A percentile compares a stretch with the other conserved stretches of the same genome.
These are phyloP conservation scores for Puccinia novopanici DNA, from an alignment of 1,284 basidiomycete species.

Conservation along the genomic window DNA sequence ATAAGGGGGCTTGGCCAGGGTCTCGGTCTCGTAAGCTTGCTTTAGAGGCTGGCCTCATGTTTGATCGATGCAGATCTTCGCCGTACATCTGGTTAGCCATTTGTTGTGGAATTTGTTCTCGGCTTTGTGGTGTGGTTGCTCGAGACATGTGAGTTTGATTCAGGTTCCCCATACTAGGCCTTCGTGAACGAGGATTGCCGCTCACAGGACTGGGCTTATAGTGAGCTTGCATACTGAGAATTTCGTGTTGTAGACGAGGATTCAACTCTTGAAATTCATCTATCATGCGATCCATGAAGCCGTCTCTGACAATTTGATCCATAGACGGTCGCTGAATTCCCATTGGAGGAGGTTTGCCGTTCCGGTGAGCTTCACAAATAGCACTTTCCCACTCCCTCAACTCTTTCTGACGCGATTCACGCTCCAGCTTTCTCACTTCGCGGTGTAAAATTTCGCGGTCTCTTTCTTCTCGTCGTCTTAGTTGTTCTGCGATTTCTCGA, in stretches of 20 bases:
- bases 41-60: conserved; percentile 13
- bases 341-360: conserved; percentile 41
- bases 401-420: conserved; percentile 28
- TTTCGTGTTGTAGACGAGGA: conserved; percentile 44
- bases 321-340: conserved; percentile 36
- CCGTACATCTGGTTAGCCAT: neutral
- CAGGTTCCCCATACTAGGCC: conserved; percentile 2
- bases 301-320: conserved; percentile 30
- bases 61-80: neutral
- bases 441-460: conserved; percentile 32
- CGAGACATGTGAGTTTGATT: conserved; percentile 7
- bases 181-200: neutral
- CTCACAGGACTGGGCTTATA: conserved; percentile 14
- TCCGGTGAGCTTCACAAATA: conserved; percentile 21
- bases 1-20: conserved; percentile 8
- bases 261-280: conserved; percentile 31
- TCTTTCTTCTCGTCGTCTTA: conserved; percentile 35
- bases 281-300: conserved; percentile 28
- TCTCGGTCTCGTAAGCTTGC: conserved; percentile 21
- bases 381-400: conserved; percentile 17
- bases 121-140: neutral
- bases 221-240: conserved; percentile 17
- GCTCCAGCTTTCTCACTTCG: conserved; percentile 28
- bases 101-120: conserved; percentile 13
- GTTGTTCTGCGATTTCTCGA: conserved; percentile 40